Evolutionary conservation across 345 rosid genomes (phyloP), one percentile per base, ranked within the genome.

Genomic region (Salix purpurea): DNA sequence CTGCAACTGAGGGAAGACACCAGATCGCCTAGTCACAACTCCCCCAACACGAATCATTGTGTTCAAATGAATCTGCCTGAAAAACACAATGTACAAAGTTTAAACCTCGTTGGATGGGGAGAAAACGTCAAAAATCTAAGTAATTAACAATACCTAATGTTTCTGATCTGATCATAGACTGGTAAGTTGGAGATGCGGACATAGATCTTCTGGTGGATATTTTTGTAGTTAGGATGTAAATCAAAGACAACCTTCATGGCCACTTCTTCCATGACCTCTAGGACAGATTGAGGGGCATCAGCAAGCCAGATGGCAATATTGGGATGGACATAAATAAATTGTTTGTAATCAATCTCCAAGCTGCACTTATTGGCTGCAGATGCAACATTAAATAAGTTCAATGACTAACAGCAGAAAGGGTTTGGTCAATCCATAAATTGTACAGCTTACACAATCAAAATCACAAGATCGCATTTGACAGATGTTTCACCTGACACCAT

Each of bases 1-100:
- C 77, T 96, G 98, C 86, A 96, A 80, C 85, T 96, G 99, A 16
- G 99, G 99, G 84, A 92, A 96, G 74, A 92, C 97, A n/a, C 99
- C 99, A 76, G 97, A 90, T 52, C 98, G 97, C 70, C 99, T 86
- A 10, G 98, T 96, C 73, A 96, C 95, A 83, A 96, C 99, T 81
- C 99, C 99, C 46, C 99, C 98, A 78, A 96, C 92, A 19, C 98
- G 97, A 83, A 96, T 92, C 97, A 96, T 92, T 1, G 98, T 96
- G 87, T 92, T 96, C 80, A 96, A 85, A 86, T 96, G 99, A 76
- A 96, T 88, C 77, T 96, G 99, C 94, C 98, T 96, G 87, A 73
- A 54, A 83, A 69, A 28, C 15, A 78, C 60, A 66, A 72, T 58
- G 52, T 32, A 69, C 69, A 37, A 83, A 67, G 71, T 60, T 71